A percentile compares a stretch with the other conserved stretches of the same genome.
phyloP scores from a whole-genome alignment of 106 monocot species.

The Xerophyta viscosa region DNA sequence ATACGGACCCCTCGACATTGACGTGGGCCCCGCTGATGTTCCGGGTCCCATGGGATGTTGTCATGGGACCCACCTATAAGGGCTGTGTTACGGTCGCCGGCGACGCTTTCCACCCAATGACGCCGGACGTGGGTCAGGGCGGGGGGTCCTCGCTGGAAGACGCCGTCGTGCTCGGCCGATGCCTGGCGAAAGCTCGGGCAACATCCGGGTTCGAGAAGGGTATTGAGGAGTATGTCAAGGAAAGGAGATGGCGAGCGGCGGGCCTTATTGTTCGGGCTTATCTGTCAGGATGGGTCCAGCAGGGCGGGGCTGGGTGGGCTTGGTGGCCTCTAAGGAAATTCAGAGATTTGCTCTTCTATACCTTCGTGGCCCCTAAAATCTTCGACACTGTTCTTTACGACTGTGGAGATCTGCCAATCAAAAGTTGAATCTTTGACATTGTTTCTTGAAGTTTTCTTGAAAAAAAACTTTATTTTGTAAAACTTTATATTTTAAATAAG shows the following conservation, averaged over 20 bases:
- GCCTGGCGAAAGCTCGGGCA: not conserved
- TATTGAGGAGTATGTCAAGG: constrained; percentile 20
- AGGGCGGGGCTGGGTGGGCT: not conserved
- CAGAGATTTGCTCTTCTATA: constrained; percentile 3
- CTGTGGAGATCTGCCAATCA: constrained; percentile 8
- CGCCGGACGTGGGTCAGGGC: constrained; percentile 24
- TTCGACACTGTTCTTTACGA: constrained; percentile 7
- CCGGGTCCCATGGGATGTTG: constrained; percentile 20
- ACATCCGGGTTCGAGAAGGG: not conserved
- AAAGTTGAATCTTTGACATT: not conserved
- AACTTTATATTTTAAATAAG: too few species aligned
- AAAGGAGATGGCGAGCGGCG: constrained; percentile 23
- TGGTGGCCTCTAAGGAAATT: constrained; percentile 6
- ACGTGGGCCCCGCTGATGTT: constrained; percentile 18
- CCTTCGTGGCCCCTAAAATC: constrained; percentile 8
- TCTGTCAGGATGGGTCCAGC: constrained; percentile 11
- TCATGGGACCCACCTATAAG: constrained; percentile 6
- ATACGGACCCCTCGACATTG: constrained; percentile 8
- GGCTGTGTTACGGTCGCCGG: constrained; percentile 20
- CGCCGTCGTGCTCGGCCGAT: constrained; percentile 24
- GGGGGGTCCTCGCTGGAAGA: constrained; percentile 29
- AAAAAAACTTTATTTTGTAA: too few species aligned
- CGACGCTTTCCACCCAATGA: constrained; percentile 35
- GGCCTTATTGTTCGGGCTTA: constrained; percentile 11
- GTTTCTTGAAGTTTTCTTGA: too few species aligned